These are phyloP conservation scores for Fistulinella cinereoalba DNA, from an alignment of 1,284 basidiomycete species.

Conservation along the genomic window DNA sequence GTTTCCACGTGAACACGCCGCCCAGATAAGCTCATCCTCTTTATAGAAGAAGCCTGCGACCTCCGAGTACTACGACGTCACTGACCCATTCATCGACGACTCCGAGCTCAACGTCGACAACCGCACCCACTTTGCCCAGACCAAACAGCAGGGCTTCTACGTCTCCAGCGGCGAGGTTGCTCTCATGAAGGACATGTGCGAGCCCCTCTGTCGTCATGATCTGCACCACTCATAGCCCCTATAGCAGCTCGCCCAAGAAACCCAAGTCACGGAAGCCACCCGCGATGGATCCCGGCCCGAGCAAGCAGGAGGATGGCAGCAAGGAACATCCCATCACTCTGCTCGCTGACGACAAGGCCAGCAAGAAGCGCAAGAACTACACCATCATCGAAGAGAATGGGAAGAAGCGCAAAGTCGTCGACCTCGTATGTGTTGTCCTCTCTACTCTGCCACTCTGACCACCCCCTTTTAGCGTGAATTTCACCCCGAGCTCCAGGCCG, in stretches of 20 bases:
- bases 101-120: slow-evolving; percentile 90
- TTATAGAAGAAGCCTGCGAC: slow-evolving; percentile 54
- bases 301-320: slow-evolving; percentile 41
- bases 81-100: slow-evolving; percentile 97
- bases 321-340: slow-evolving; percentile 53
- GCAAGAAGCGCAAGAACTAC: slow-evolving; percentile 53
- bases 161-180: slow-evolving; percentile 86
- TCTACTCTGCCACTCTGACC: background rate
- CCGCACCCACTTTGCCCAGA: slow-evolving; percentile 88
- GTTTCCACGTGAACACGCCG: background rate
- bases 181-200: slow-evolving; percentile 72
- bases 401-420: slow-evolving; percentile 69
- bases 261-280: slow-evolving; percentile 59
- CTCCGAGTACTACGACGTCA: slow-evolving; percentile 82
- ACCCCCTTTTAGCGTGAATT: slow-evolving; percentile 48
- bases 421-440: slow-evolving; percentile 45
- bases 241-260: slow-evolving; percentile 55
- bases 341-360: slow-evolving; percentile 33
- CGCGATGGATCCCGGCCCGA: slow-evolving; percentile 13
- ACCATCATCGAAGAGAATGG: slow-evolving; percentile 47
- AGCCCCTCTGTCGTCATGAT: slow-evolving; percentile 3
- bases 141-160: slow-evolving; percentile 93
- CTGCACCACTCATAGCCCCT: slow-evolving; percentile 18
- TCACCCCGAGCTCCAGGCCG: slow-evolving; percentile 63
- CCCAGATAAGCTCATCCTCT: slow-evolving; percentile 6